Evolutionary conservation across 305 asterid genomes (phyloP).

Genomic region (Rubia tinctorum): DNA sequence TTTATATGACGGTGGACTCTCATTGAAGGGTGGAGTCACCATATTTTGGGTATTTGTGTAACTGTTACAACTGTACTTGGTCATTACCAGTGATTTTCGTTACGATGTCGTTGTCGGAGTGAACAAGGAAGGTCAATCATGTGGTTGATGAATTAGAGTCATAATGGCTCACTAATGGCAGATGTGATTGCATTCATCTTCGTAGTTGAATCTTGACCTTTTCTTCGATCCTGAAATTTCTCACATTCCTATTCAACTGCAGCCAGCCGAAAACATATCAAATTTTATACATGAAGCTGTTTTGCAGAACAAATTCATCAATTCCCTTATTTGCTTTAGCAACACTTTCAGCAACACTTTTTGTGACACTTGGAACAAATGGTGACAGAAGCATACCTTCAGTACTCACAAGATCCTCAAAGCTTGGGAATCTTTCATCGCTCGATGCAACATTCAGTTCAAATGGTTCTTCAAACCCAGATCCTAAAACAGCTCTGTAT

Average conservation of each 20-base stretch:
- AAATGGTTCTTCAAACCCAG: slow-evolving; percentile 1
- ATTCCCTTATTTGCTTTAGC: slow-evolving; percentile 20
- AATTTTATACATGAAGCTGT: slow-evolving; percentile 16
- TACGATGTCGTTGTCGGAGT: too few species aligned
- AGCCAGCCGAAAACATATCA: background rate
- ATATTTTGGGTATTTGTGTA: too few species aligned
- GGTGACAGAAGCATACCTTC: slow-evolving; percentile 23
- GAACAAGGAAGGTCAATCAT: too few species aligned
- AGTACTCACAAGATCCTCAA: slow-evolving; percentile 10
- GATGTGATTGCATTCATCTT: background rate
- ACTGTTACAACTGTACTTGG: too few species aligned
- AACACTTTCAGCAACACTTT: slow-evolving; percentile 24
- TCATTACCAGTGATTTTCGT: too few species aligned
- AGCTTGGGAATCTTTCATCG: slow-evolving; percentile 18
- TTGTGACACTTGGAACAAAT: slow-evolving; percentile 21
- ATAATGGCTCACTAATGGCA: too few species aligned
- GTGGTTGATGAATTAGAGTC: too few species aligned
- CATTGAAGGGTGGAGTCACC: too few species aligned
- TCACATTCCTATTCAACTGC: background rate
- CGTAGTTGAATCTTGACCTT: background rate
- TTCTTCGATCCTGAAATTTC: background rate
- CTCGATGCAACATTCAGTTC: background rate
- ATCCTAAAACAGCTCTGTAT: slow-evolving; percentile 33
- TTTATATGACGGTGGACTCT: too few species aligned
- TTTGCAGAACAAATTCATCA: slow-evolving; percentile 26